Evolutionary conservation across 192 early-diverging fungal genomes (phyloP).

Genomic region (Coemansia sp.): DNA sequence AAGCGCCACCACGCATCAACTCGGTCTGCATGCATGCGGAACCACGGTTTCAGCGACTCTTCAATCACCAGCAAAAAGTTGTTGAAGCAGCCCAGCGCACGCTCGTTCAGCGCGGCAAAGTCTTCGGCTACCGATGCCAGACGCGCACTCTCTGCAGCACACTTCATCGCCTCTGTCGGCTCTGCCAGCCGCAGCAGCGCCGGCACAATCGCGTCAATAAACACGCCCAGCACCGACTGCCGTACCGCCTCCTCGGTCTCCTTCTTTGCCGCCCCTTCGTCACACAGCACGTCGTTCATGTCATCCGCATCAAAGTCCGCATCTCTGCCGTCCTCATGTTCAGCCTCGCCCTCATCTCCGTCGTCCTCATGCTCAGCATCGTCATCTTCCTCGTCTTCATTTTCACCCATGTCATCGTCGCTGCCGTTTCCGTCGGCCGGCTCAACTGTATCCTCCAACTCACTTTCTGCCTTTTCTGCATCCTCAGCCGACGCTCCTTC

Average conservation of each 20-base stretch:
- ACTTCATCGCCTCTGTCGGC: slow-evolving; percentile 29
- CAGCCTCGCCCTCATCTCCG: slow-evolving; percentile 26
- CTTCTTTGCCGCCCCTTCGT: slow-evolving; percentile 43
- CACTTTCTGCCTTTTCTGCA: slow-evolving; percentile 4
- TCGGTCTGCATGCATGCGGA: slow-evolving; percentile 40
- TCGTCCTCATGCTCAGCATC: slow-evolving; percentile 43
- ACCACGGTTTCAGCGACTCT: slow-evolving; percentile 68
- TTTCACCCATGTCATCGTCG: slow-evolving; percentile 42
- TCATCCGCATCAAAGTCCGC: slow-evolving; percentile 19
- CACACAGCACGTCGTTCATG: slow-evolving; percentile 48
- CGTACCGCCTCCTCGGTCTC: slow-evolving; percentile 54
- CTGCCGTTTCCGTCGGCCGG: slow-evolving; percentile 50
- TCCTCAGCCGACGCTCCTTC: slow-evolving; percentile 44
- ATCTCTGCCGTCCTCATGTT: slow-evolving; percentile 14
- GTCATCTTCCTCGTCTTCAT: slow-evolving; percentile 48
- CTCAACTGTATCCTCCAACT: slow-evolving; percentile 11
- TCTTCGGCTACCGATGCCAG: slow-evolving; percentile 54
- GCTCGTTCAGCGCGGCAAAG: slow-evolving; percentile 62
- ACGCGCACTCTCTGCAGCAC: slow-evolving; percentile 36
- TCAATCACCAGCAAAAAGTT: slow-evolving; percentile 76
- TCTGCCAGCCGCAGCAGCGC: slow-evolving; percentile 41
- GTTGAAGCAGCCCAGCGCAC: slow-evolving; percentile 71
- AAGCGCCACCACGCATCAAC: slow-evolving; percentile 56
- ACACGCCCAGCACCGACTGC: slow-evolving; percentile 51
- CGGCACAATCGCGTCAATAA: slow-evolving; percentile 38